Evolutionary conservation across 208 protist genomes (phyloP).

Genomic region (Trypanosoma boissoni): DNA sequence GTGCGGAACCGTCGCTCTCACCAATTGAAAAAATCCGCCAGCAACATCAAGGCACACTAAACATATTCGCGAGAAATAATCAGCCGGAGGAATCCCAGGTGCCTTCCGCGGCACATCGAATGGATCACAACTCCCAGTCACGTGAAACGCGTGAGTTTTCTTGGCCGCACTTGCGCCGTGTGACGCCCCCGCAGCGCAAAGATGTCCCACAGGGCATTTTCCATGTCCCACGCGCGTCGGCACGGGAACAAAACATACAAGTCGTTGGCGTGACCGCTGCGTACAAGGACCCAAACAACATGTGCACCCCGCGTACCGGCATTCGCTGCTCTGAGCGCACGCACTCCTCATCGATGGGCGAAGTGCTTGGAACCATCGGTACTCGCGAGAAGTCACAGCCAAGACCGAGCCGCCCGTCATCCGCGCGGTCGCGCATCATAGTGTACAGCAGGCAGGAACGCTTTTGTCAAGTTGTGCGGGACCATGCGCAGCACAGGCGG

Average conservation of each 20-base stretch:
- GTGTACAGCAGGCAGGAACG: conserved; percentile 56
- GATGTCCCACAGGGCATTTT: conserved; percentile 65
- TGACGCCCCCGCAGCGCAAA: conserved; percentile 22
- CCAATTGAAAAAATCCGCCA: conserved; percentile 11
- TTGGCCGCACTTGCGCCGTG: conserved; percentile 37
- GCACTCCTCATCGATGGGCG: conserved; percentile 25
- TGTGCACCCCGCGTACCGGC: conserved; percentile 32
- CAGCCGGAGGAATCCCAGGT: not conserved
- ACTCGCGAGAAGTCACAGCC: no score
- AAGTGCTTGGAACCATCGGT: conserved; percentile 30
- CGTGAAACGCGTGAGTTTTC: conserved; percentile 62
- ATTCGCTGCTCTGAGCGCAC: conserved; percentile 37
- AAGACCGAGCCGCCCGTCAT: no score
- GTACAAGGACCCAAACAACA: conserved; percentile 67
- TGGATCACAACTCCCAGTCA: conserved; percentile 54
- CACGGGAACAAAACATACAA: conserved; percentile 58
- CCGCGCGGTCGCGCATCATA: conserved; percentile 32
- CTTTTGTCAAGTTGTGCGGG: conserved; percentile 71
- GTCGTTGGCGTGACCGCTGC: conserved; percentile 70
- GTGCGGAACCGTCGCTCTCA: not conserved
- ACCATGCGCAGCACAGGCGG: conserved; percentile 64
- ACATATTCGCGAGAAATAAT: conserved; percentile 20
- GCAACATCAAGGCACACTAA: conserved; percentile 24
- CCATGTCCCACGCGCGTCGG: conserved; percentile 34
- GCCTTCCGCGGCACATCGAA: not conserved